These are phyloP conservation scores for Obelidium mucronatum DNA, from an alignment of 192 early-diverging fungal species.

Conservation along the genomic window DNA sequence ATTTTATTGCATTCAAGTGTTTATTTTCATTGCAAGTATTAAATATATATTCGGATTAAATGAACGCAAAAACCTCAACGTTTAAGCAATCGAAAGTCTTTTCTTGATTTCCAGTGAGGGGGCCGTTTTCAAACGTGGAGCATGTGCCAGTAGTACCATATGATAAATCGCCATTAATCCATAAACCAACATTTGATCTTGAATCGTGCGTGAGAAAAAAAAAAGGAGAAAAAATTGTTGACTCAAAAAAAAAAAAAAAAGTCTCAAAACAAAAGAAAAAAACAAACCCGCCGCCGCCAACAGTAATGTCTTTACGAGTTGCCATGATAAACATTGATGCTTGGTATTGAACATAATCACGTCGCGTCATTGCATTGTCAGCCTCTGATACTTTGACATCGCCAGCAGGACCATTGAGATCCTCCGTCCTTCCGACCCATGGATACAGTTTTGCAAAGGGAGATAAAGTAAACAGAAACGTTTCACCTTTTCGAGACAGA, in stretches of 20 bases:
- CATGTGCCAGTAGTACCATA: conserved; percentile 43
- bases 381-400: conserved; percentile 9
- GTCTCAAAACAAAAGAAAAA: background rate
- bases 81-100: conserved; percentile 45
- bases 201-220: background rate
- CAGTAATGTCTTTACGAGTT: conserved; percentile 42
- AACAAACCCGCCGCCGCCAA: conserved; percentile 54
- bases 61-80: conserved; percentile 54
- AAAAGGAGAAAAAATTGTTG: too few species aligned
- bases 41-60: conserved; percentile 6
- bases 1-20: too few species aligned
- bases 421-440: conserved; percentile 47
- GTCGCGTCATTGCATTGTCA: background rate
- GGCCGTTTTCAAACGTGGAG: conserved; percentile 48
- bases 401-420: background rate
- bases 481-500: conserved; percentile 43
- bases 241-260: too few species aligned
- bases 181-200: conserved; percentile 40
- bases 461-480: conserved; percentile 52
- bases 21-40: background rate
- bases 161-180: conserved; percentile 45
- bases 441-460: conserved; percentile 56
- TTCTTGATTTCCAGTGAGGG: conserved; percentile 46
- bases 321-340: conserved; percentile 55
- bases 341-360: conserved; percentile 35